phyloP scores from a whole-genome alignment of 1,139 yeast genomes.

The Yamadazyma triangularis region DNA sequence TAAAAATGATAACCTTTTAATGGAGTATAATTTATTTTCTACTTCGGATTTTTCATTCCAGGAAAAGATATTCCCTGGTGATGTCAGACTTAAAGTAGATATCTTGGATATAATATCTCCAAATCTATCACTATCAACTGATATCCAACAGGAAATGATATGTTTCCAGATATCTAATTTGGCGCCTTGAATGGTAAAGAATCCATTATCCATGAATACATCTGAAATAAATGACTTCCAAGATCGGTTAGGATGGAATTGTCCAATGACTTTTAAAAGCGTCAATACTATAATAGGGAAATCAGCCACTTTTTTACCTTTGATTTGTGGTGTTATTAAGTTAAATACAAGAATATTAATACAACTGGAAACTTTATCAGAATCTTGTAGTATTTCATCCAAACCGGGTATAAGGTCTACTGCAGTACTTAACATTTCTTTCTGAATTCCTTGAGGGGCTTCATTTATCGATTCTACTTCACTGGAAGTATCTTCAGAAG shows the following conservation, averaged over 20 bases:
- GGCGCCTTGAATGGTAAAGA: constrained; percentile 30
- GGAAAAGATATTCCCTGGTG: constrained; percentile 58
- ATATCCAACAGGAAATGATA: constrained; percentile 53
- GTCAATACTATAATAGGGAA: constrained; percentile 30
- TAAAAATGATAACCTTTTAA: constrained; percentile 61
- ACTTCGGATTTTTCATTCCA: constrained; percentile 74
- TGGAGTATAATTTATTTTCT: constrained; percentile 41
- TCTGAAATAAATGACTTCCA: constrained; percentile 56
- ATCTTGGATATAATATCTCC: constrained; percentile 50
- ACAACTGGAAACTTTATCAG: constrained; percentile 44
- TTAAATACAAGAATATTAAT: constrained; percentile 43
- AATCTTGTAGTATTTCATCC: constrained; percentile 43
- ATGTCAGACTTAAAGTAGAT: constrained; percentile 43
- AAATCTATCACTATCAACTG: constrained; percentile 50
- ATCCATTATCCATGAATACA: constrained; percentile 43
- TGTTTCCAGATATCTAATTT: constrained; percentile 43
- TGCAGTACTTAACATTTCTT: constrained; percentile 36
- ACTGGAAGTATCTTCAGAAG: no score
- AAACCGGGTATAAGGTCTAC: constrained; percentile 35
- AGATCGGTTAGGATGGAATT: constrained; percentile 31
- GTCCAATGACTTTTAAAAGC: constrained; percentile 37
- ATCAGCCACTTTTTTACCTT: constrained; percentile 29
- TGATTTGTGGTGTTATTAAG: constrained; percentile 42
- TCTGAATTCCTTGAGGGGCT: constrained; percentile 16
- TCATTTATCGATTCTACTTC: constrained; percentile 1